phyloP scores from a whole-genome alignment of 495 filamentous ascomycete species.

The Talaromyces nanjingensis region DNA sequence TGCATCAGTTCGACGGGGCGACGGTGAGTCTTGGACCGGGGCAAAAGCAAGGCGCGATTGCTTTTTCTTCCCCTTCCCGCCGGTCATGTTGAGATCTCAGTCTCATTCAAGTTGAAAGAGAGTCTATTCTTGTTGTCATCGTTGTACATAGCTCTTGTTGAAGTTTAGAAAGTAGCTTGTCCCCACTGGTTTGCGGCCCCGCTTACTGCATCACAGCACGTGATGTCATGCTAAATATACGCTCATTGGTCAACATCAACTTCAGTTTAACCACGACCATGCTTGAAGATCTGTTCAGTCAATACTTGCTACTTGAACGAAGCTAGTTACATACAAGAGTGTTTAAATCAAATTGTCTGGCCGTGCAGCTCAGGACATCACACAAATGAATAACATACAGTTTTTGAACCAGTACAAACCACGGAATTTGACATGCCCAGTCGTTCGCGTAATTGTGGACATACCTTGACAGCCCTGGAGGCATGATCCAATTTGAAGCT shows the following conservation, averaged over 20 bases:
- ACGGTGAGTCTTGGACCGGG: conserved; percentile 15
- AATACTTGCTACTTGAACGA: not conserved
- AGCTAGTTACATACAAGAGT: not conserved
- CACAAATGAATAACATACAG: not conserved
- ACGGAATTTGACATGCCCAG: not conserved
- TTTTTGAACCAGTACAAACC: not conserved
- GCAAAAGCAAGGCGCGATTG: conserved; percentile 43
- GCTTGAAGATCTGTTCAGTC: not conserved
- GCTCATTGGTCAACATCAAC: not conserved
- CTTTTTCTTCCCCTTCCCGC: conserved; percentile 27
- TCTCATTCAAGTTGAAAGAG: not conserved
- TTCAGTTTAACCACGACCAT: not conserved
- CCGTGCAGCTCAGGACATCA: not conserved
- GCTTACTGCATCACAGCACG: not conserved
- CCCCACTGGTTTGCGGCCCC: not conserved
- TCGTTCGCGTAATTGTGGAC: no score
- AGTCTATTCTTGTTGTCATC: not conserved
- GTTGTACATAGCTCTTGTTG: not conserved
- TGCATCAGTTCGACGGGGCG: conserved; percentile 12
- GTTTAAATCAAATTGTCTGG: not conserved
- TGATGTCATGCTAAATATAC: not conserved
- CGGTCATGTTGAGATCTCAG: conserved; percentile 23
- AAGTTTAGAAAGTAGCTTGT: not conserved
- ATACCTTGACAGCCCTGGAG: not conserved
- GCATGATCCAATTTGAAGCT: no score